phyloP scores from a whole-genome alignment of 805 yeast species.

The Candida pseudofarinosa region DNA sequence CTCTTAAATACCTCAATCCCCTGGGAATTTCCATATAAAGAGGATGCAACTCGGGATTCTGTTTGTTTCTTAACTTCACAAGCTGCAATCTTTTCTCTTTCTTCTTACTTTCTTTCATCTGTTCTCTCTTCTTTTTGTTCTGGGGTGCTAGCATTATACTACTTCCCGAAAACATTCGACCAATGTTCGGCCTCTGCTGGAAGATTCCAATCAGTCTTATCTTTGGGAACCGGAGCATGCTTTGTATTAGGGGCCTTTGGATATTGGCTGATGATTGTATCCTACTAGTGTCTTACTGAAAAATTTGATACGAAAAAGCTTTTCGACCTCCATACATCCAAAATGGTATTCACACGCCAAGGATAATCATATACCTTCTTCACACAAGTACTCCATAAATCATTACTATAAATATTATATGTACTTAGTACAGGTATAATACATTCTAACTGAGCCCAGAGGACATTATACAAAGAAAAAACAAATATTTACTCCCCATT shows the following conservation, averaged over 20 bases:
- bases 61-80: conserved; percentile 22
- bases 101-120: conserved; percentile 15
- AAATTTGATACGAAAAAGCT: background rate
- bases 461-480: too few species aligned
- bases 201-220: background rate
- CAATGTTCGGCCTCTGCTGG: background rate
- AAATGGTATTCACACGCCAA: background rate
- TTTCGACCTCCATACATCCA: background rate
- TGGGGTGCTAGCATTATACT: background rate
- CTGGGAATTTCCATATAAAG: conserved; percentile 65
- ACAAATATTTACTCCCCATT: too few species aligned
- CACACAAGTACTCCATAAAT: background rate
- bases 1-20: conserved; percentile 77
- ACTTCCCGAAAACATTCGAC: background rate
- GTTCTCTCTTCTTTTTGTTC: conserved; percentile 7
- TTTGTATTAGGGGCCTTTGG: background rate
- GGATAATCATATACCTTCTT: background rate
- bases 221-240: background rate
- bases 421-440: background rate
- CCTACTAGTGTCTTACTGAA: background rate
- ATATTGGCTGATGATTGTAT: background rate
- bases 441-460: conserved; percentile 4
- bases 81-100: conserved; percentile 21
- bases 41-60: conserved; percentile 48
- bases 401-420: background rate